Conservation (phyloP, 2,329 filamentous ascomycete genomes). For the Emergomyces orientalis region DNA sequence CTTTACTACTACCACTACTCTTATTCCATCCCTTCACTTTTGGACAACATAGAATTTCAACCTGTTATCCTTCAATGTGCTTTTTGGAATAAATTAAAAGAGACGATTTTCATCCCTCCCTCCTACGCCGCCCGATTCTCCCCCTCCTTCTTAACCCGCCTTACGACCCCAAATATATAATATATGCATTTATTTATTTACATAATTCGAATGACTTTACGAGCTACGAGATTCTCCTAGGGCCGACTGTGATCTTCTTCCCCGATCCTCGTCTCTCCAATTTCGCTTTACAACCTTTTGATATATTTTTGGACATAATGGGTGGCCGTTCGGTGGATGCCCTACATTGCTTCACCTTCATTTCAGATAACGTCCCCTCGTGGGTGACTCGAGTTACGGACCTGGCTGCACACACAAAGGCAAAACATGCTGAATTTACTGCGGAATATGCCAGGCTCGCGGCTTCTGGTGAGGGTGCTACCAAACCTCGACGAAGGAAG, state of each 20-base stretch:
- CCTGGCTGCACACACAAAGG: constrained; percentile 32
- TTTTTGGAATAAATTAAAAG: background rate
- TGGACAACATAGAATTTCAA: background rate
- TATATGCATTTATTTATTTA: background rate
- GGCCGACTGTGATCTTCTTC: background rate
- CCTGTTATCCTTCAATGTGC: background rate
- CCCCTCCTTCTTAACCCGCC: background rate
- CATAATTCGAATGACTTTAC: background rate
- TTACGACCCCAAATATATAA: background rate
- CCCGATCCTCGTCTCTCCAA: background rate
- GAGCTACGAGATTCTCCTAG: background rate
- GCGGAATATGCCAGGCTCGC: constrained; percentile 34
- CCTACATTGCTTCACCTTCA: constrained; percentile 36
- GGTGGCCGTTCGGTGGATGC: constrained; percentile 29
- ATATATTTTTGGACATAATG: constrained; percentile 4
- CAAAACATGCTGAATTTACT: constrained; percentile 36
- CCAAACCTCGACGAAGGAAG: constrained; percentile 28
- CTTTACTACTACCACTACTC: background rate
- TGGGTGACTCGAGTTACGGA: constrained; percentile 38
- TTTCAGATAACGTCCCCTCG: constrained; percentile 36
- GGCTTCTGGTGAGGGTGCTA: constrained; percentile 5
- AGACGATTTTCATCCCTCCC: background rate
- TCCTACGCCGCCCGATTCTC: background rate
- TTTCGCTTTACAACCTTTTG: constrained; percentile 6
- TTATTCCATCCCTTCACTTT: background rate